A percentile compares a stretch with the other conserved stretches of the same genome.
Evolutionary conservation across 192 early-diverging fungal genomes (phyloP).

Genomic region (Coemansia sp.): DNA sequence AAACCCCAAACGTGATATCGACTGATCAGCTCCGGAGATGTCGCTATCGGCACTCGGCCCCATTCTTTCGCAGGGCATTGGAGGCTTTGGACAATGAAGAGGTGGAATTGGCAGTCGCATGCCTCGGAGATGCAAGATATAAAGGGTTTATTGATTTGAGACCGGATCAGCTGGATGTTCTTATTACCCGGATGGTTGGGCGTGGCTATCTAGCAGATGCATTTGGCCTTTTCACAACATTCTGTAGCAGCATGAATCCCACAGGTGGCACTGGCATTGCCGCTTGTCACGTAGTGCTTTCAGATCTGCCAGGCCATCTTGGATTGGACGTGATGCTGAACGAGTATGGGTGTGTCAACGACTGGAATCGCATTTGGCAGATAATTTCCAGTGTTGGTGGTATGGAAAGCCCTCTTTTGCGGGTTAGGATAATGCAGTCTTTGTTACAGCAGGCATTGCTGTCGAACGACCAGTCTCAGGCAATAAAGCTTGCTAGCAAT

Average conservation of each 20-base stretch:
- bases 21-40: slow-evolving; percentile 12
- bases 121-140: slow-evolving; percentile 17
- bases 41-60: slow-evolving; percentile 19
- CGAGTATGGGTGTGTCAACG: slow-evolving; percentile 11
- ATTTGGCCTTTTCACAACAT: slow-evolving; percentile 18
- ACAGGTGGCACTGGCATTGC: slow-evolving; percentile 1
- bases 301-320: slow-evolving; percentile 1
- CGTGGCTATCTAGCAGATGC: slow-evolving; percentile 16
- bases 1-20: slow-evolving; percentile 6
- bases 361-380: slow-evolving; percentile 40
- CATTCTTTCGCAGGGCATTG: slow-evolving; percentile 28
- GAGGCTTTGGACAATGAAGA: slow-evolving; percentile 13
- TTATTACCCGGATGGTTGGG: slow-evolving; percentile 20
- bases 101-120: slow-evolving; percentile 12
- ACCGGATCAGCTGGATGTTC: slow-evolving; percentile 14
- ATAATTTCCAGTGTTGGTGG: slow-evolving; percentile 1
- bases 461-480: slow-evolving; percentile 16
- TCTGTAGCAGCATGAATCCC: slow-evolving; percentile 12
- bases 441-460: slow-evolving; percentile 21
- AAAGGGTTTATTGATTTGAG: slow-evolving; percentile 3
- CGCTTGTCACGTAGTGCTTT: slow-evolving; percentile 17
- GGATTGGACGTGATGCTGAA: slow-evolving; percentile 8
- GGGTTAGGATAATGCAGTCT: neutral
- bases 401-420: neutral
- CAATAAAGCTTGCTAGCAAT: slow-evolving; percentile 13